A percentile compares a stretch with the other conserved stretches of the same genome.
These are phyloP conservation scores for Sporothrix variecibatus DNA, from an alignment of 2,329 filamentous ascomycete genomes.

Conservation along the genomic window DNA sequence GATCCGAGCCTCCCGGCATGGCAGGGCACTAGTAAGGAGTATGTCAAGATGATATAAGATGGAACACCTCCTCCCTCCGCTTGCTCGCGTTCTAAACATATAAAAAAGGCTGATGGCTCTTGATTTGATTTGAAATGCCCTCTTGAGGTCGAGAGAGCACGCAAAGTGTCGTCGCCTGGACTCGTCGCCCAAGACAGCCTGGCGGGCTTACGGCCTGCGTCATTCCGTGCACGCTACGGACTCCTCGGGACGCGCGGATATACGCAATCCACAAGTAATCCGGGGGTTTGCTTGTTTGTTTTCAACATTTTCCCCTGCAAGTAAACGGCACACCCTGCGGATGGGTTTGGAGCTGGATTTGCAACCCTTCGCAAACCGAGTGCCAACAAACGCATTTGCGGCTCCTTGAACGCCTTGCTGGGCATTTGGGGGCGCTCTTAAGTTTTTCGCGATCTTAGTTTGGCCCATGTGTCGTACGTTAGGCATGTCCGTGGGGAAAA, in stretches of 20 bases:
- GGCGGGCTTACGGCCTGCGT: slow-evolving; percentile 7
- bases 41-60: not conserved
- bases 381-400: not conserved
- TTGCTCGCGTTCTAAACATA: not conserved
- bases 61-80: not conserved
- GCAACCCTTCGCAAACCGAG: not conserved
- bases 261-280: not conserved
- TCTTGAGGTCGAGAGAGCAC: not conserved
- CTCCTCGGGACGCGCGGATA: not conserved
- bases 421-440: not conserved
- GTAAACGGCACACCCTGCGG: not conserved
- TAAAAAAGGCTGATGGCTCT: not conserved
- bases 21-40: not conserved
- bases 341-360: not conserved
- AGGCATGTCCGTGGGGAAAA: not conserved
- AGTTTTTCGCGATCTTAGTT: not conserved
- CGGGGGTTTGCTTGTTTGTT: not conserved
- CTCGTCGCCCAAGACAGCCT: not conserved
- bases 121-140: not conserved
- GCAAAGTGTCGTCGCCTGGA: not conserved
- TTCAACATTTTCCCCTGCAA: too few species aligned
- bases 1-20: not conserved
- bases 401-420: not conserved
- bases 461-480: not conserved
- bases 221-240: not conserved